Evolutionary conservation across 2,329 filamentous ascomycete genomes (phyloP).

Genomic region (Pestalotiopsis sp.): DNA sequence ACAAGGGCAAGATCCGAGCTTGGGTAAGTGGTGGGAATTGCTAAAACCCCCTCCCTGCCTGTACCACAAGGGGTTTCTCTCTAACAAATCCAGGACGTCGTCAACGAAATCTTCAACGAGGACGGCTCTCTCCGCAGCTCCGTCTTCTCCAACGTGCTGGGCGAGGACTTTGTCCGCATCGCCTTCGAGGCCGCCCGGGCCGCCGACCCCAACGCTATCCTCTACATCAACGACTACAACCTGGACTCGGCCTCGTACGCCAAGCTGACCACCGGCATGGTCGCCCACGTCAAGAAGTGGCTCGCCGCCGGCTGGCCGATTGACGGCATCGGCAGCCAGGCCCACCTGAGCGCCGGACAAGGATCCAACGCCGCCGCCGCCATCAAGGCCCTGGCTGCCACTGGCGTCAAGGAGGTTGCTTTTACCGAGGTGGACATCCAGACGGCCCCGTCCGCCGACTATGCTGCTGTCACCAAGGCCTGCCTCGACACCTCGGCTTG

Average conservation of each 20-base stretch:
- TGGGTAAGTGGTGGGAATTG: slow-evolving; percentile 28
- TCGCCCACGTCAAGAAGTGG: slow-evolving; percentile 65
- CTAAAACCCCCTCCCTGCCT: background rate
- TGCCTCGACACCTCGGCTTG: slow-evolving; percentile 63
- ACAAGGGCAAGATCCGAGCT: slow-evolving; percentile 61
- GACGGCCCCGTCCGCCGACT: slow-evolving; percentile 57
- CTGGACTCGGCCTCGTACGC: slow-evolving; percentile 61
- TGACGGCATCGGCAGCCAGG: slow-evolving; percentile 61
- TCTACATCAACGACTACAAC: slow-evolving; percentile 80
- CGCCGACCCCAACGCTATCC: slow-evolving; percentile 68
- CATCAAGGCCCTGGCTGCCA: slow-evolving; percentile 49
- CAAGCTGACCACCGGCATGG: slow-evolving; percentile 58
- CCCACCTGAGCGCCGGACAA: slow-evolving; percentile 47
- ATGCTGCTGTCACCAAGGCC: slow-evolving; percentile 58
- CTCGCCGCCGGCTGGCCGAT: slow-evolving; percentile 62
- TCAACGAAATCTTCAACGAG: slow-evolving; percentile 68
- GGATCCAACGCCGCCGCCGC: slow-evolving; percentile 43
- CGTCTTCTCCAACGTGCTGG: slow-evolving; percentile 70
- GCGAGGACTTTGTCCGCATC: slow-evolving; percentile 70
- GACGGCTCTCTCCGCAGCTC: slow-evolving; percentile 60
- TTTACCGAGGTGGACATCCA: slow-evolving; percentile 69
- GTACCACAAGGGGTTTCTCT: too few species aligned
- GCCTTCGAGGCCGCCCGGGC: slow-evolving; percentile 70
- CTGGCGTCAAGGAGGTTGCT: slow-evolving; percentile 52
- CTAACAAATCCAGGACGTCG: slow-evolving; percentile 49